Percentiles rank a stretch among this genome's conserved stretches.
These are phyloP conservation scores for Dactylellina parvicollis DNA, from an alignment of 2,329 filamentous ascomycete species.

Conservation along the genomic window DNA sequence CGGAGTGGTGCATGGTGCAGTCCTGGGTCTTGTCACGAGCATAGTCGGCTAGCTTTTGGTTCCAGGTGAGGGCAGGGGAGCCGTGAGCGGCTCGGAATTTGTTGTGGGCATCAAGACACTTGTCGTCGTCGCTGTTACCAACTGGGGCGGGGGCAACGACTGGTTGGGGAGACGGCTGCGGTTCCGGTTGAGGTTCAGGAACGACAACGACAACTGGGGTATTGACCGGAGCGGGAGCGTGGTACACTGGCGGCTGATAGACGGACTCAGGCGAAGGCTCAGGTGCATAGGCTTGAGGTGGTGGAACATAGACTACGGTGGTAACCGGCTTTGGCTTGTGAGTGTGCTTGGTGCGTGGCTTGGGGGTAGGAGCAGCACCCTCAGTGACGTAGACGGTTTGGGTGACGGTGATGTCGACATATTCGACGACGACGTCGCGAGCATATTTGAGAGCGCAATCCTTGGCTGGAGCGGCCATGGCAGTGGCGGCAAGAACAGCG, in stretches of 20 bases:
- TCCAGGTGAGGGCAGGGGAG: conserved; percentile 73
- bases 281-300: conserved; percentile 30
- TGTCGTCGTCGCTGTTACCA: conserved; percentile 41
- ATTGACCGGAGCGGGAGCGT: conserved; percentile 26
- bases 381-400: conserved; percentile 44
- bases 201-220: conserved; percentile 18
- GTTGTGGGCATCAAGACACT: conserved; percentile 80
- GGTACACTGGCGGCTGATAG: no score
- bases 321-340: conserved; percentile 14
- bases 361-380: conserved; percentile 9
- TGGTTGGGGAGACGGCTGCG: conserved; percentile 17
- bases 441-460: conserved; percentile 36
- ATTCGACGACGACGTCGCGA: conserved; percentile 28
- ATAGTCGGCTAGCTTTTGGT: conserved; percentile 70
- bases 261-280: conserved; percentile 1
- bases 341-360: background rate
- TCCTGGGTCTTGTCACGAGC: conserved; percentile 72
- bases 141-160: conserved; percentile 55
- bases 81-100: conserved; percentile 85
- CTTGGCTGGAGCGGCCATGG: conserved; percentile 44
- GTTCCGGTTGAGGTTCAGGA: conserved; percentile 16
- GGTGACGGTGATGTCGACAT: conserved; percentile 43
- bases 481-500: conserved; percentile 41
- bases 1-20: conserved; percentile 78
- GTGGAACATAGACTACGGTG: conserved; percentile 29